A percentile compares a stretch with the other conserved stretches of the same genome.
phyloP scores from a whole-genome alignment of 352 stramenopile species.

The Phytophthora vignae region DNA sequence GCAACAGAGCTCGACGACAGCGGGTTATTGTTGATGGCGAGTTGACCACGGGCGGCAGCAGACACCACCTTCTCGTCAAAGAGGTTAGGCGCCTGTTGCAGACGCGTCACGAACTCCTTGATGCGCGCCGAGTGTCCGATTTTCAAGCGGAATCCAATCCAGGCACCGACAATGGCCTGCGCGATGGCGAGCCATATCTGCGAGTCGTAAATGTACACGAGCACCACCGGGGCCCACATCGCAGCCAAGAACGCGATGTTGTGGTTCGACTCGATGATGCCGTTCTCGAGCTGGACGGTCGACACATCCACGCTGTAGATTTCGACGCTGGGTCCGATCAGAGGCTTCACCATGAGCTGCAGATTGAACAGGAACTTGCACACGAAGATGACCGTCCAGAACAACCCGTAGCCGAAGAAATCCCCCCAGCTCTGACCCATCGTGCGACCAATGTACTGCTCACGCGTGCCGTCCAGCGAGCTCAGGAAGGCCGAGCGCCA shows the following conservation, averaged over 20 bases:
- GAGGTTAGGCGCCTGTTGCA: conserved; percentile 67
- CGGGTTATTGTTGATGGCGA: conserved; percentile 68
- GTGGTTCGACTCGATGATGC: conserved; percentile 75
- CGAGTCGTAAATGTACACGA: conserved; percentile 90
- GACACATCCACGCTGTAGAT: conserved; percentile 88
- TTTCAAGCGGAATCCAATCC: conserved; percentile 82
- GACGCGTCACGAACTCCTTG: conserved; percentile 71
- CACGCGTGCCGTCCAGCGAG: conserved; percentile 67
- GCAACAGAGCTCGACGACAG: conserved; percentile 61
- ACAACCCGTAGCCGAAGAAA: conserved; percentile 73
- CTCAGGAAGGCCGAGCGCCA: conserved; percentile 69
- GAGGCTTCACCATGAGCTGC: conserved; percentile 96
- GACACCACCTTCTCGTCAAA: conserved; percentile 88
- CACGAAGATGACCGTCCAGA: conserved; percentile 86
- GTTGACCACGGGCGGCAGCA: conserved; percentile 65
- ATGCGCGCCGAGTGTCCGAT: conserved; percentile 86
- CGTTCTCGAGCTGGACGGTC: conserved; percentile 48
- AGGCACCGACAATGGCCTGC: conserved; percentile 76
- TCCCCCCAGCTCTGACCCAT: conserved; percentile 79
- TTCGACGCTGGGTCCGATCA: conserved; percentile 96
- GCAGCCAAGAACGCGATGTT: conserved; percentile 83
- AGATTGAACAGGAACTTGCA: conserved; percentile 98
- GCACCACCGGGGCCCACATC: conserved; percentile 82
- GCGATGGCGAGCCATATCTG: conserved; percentile 91
- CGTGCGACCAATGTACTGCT: conserved; percentile 85